Conservation (phyloP, 257 asterid genomes). For the Cynanchum wilfordii region DNA sequence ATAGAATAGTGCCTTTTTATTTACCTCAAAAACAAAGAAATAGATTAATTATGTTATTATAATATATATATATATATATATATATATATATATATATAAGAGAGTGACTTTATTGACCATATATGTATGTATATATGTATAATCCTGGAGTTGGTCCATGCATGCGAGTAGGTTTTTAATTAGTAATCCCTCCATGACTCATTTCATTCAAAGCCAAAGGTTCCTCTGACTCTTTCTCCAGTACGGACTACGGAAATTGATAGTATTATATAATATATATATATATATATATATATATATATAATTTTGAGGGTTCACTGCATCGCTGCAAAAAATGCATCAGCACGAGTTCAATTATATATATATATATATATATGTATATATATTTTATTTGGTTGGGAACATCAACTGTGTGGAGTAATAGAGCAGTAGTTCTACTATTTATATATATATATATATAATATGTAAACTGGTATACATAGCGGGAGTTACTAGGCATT, state of each 20-base stretch:
- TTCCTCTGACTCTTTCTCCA: conserved; percentile 1
- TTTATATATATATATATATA: too few species aligned
- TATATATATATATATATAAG: too few species aligned
- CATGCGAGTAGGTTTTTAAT: neutral
- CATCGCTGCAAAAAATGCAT: neutral
- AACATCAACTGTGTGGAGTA: neutral
- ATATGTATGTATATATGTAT: too few species aligned
- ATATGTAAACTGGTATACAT: neutral
- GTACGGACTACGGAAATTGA: conserved; percentile 25
- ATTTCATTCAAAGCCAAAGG: neutral
- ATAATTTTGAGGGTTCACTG: neutral
- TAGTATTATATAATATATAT: neutral
- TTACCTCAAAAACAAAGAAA: too few species aligned
- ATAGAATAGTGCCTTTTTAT: too few species aligned
- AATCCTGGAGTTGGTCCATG: neutral
- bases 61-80: too few species aligned
- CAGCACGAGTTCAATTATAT: neutral
- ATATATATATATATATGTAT: too few species aligned
- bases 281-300: neutral
- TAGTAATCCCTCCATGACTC: conserved; percentile 2
- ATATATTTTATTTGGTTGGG: neutral
- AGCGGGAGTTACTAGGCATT: neutral
- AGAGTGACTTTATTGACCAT: too few species aligned
- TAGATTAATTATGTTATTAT: too few species aligned
- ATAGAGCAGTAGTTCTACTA: neutral